Evolutionary conservation across 2,329 filamentous ascomycete genomes (phyloP), one percentile per base, ranked within the genome.

Genomic region (Piedraia hortae): DNA sequence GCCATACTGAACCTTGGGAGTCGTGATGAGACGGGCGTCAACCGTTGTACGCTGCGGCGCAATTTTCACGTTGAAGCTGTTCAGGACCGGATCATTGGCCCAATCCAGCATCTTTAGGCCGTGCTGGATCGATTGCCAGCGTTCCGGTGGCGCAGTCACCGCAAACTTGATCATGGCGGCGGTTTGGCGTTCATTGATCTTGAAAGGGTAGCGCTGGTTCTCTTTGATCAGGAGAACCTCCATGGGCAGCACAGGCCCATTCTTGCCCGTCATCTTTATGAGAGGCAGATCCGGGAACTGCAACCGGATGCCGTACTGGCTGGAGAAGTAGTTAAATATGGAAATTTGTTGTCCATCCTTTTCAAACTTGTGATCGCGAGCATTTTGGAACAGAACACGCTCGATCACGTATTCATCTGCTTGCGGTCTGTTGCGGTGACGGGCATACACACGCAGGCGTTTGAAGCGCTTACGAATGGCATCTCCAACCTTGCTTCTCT

Each of bases 141-240:
- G 72, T 14, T 64, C 42, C 0, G 43, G 41, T 0, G 85, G 85
- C 1, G 68, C 59, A 4, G 71, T 75, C 4, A 90, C 82, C 0
- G 82, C 80, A 35, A 82, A 77, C 43, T 72, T 82, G 50, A 97
- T 91, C 85, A 97, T 97, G 4, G 58, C 48, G 0, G 68, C 51
- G 0, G 82, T 91, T 47, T 89, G 55, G 0, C 38, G 36, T 24
- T 64, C 59, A 22, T 54, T 54, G 20, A 66, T 40, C 43, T 67
- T 68, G 38, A 46, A 55, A 3, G 46, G 48, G 34, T 61, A 66
- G 2, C 56, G 54, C 39, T 66, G 58, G 16, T 63, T 57, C 3
- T 46, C 38, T 18, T 53, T 43, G 27, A 66, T 48, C 7, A 39
- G 43, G 16, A 63, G 43, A 14, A 59, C 33, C 25, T 68, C 62